These are phyloP conservation scores for Picocystis sp. DNA, from an alignment of 163 green algal species.

Conservation along the genomic window DNA sequence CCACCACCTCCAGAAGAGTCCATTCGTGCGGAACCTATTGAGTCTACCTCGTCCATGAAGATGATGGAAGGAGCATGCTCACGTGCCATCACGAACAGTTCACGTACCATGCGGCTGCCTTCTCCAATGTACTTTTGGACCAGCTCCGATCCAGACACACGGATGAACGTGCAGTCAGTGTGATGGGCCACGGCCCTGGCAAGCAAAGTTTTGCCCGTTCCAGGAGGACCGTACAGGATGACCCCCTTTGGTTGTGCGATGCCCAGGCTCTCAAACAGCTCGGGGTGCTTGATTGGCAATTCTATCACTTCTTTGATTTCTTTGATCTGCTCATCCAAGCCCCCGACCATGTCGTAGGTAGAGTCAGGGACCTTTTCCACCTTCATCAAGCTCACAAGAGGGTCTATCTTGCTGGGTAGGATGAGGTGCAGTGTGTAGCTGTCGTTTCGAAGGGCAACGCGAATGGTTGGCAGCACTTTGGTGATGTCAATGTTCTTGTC, in stretches of 20 bases:
- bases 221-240: conserved; percentile 10
- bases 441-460: conserved; percentile 84
- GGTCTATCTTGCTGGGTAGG: conserved; percentile 86
- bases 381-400: conserved; percentile 94
- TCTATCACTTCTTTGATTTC: conserved; percentile 99
- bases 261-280: conserved; percentile 94
- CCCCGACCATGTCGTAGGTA: conserved; percentile 99
- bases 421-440: conserved; percentile 80
- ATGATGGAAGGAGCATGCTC: conserved; percentile 95
- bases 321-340: conserved; percentile 97
- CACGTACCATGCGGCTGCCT: conserved; percentile 90
- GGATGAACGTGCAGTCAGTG: conserved; percentile 99
- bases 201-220: conserved; percentile 74
- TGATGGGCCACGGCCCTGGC: conserved; percentile 96
- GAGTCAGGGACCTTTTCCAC: conserved; percentile 99
- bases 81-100: conserved; percentile 97
- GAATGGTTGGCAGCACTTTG: conserved; percentile 60
- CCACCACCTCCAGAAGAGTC: conserved; percentile 50
- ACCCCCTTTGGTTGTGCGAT: conserved; percentile 87
- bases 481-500: conserved; percentile 75
- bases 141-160: conserved; percentile 87
- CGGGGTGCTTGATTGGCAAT: conserved; percentile 95
- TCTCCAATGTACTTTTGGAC: conserved; percentile 99
- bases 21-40: conserved; percentile 76
- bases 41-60: conserved; percentile 99